Evolutionary conservation across 306 rosid genomes (phyloP).

Genomic region (Trichosanthes cucumerina): DNA sequence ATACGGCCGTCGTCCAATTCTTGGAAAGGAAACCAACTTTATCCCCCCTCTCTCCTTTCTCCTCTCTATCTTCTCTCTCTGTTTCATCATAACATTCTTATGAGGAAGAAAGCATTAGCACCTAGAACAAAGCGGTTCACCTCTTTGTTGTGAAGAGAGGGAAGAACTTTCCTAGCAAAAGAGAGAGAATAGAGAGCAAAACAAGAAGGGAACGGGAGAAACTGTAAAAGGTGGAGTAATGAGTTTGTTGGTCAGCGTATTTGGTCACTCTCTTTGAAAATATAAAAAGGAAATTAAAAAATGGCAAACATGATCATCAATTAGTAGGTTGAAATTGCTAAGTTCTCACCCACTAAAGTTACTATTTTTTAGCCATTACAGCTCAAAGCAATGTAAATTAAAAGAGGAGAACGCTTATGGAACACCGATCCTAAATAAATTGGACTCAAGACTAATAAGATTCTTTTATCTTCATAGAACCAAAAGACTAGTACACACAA

Average conservation of each 20-base stretch:
- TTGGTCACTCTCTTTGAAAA: background rate
- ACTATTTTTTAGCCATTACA: background rate
- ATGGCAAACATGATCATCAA: background rate
- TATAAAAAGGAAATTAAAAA: background rate
- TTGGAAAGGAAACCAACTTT: background rate
- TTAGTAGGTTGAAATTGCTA: background rate
- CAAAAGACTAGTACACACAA: background rate
- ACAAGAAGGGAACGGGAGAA: background rate
- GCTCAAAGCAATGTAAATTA: background rate
- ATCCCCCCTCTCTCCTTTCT: background rate
- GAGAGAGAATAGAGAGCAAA: background rate
- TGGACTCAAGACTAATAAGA: background rate
- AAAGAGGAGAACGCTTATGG: background rate
- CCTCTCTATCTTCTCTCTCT: background rate
- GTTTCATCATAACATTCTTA: background rate
- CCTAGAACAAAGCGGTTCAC: background rate
- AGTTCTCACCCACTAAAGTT: background rate
- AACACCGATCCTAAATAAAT: background rate
- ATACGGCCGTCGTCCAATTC: background rate
- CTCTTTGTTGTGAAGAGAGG: background rate
- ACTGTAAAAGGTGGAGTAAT: background rate
- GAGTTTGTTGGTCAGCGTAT: background rate
- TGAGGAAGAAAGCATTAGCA: background rate
- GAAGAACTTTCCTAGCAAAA: background rate
- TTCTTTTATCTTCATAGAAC: background rate